These are phyloP conservation scores for Geranomyces variabilis DNA, from an alignment of 192 early-diverging fungal genomes.

Conservation along the genomic window DNA sequence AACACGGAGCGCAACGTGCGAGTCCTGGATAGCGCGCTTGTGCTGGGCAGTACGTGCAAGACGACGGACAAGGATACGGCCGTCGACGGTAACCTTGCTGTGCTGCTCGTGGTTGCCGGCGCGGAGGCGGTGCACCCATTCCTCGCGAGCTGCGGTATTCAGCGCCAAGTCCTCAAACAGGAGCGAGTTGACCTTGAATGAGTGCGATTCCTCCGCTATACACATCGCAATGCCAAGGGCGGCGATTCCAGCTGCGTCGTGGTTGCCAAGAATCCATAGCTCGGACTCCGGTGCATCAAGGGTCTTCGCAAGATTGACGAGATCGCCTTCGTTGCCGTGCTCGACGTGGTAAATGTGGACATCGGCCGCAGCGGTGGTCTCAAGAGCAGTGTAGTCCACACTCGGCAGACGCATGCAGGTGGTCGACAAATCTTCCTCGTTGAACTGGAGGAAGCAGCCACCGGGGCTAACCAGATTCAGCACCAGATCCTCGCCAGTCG, in stretches of 20 bases:
- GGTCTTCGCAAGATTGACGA: conserved; percentile 5
- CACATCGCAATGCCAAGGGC: conserved; percentile 21
- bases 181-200: conserved; percentile 10
- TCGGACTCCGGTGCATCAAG: not conserved
- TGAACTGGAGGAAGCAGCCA: not conserved
- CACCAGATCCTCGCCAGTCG: not conserved
- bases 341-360: conserved; percentile 8
- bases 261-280: conserved; percentile 16
- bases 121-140: conserved; percentile 7
- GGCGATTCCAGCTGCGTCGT: conserved; percentile 20
- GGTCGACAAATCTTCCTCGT: not conserved
- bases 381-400: conserved; percentile 1
- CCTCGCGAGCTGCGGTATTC: not conserved
- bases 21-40: too few relatives aligned
- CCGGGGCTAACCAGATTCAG: not conserved
- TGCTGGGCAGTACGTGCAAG: too few relatives aligned
- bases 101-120: conserved; percentile 3
- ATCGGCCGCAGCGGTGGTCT: too few relatives aligned
- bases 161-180: conserved; percentile 17
- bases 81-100: conserved; percentile 8
- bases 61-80: not conserved
- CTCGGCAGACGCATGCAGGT: too few relatives aligned
- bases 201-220: conserved; percentile 5
- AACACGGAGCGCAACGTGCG: not conserved
- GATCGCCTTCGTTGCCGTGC: conserved; percentile 14